A percentile compares a stretch with the other conserved stretches of the same genome.
These are phyloP conservation scores for Kazachstania viticola DNA, from an alignment of 805 yeast species.

Conservation along the genomic window DNA sequence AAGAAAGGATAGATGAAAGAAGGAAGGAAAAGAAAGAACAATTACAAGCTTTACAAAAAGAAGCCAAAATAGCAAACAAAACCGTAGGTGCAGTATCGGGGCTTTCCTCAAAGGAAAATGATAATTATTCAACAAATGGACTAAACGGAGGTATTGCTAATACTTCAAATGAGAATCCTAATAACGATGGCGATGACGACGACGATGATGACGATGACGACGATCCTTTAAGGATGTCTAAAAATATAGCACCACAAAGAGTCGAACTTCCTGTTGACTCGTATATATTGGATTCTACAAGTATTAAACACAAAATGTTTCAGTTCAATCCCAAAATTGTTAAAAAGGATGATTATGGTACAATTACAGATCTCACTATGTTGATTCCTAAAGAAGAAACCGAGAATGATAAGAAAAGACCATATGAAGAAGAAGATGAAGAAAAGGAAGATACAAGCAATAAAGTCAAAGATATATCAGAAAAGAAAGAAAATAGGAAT, in stretches of 20 bases:
- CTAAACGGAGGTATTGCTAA: background rate
- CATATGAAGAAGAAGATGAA: background rate
- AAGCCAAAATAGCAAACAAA: constrained; percentile 14
- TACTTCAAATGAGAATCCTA: background rate
- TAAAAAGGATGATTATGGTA: constrained; percentile 82
- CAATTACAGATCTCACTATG: constrained; percentile 52
- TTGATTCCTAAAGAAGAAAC: constrained; percentile 40
- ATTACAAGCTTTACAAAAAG: constrained; percentile 24
- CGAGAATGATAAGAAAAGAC: constrained; percentile 14
- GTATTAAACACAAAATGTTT: constrained; percentile 48
- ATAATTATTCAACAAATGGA: background rate
- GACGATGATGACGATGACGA: constrained; percentile 24
- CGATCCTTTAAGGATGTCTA: constrained; percentile 10
- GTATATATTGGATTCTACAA: constrained; percentile 13
- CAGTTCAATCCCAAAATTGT: constrained; percentile 53
- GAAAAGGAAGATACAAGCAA: constrained; percentile 3
- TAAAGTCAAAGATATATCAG: constrained; percentile 24
- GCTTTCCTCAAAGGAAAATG: background rate
- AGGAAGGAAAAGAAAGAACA: constrained; percentile 25
- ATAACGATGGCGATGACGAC: constrained; percentile 7
- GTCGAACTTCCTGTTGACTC: constrained; percentile 22
- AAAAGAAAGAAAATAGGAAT: constrained; percentile 16
- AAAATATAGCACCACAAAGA: constrained; percentile 2
- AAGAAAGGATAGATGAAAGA: constrained; percentile 34
- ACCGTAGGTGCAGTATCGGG: constrained; percentile 11